Conservation (phyloP, 805 yeast species). For the Metschnikowia peoriensis region DNA sequence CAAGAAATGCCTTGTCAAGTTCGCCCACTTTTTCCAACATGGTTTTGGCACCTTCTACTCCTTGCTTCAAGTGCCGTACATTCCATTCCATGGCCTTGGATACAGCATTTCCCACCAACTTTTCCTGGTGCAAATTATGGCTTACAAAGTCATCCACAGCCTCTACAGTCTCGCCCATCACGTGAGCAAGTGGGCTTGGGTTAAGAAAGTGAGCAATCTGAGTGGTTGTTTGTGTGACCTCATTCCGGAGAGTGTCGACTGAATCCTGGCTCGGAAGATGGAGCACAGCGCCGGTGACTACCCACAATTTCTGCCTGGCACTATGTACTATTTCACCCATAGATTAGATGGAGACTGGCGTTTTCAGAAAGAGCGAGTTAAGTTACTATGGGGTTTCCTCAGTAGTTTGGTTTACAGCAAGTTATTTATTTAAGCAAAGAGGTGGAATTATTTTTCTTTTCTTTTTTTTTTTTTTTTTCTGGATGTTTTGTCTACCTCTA, state of each 20-base stretch:
- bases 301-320: constrained; percentile 1
- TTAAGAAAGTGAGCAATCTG: constrained; percentile 6
- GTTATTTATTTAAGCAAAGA: neutral
- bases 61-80: constrained; percentile 1
- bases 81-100: constrained; percentile 7
- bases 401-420: neutral
- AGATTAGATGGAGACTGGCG: neutral
- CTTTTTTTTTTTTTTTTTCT: no score
- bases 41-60: neutral
- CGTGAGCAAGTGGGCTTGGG: constrained; percentile 7
- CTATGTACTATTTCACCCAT: constrained; percentile 3
- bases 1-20: neutral
- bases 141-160: constrained; percentile 2
- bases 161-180: neutral
- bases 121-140: neutral
- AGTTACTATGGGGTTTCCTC: neutral
- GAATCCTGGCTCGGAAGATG: constrained; percentile 1
- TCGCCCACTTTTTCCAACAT: neutral
- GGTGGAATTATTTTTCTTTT: neutral
- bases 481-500: no score
- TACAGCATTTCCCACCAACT: neutral
- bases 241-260: constrained; percentile 3
- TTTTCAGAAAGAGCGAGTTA: neutral
- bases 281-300: neutral
- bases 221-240: neutral